Conservation (phyloP, 2,329 filamentous ascomycete species). For the Phyllosticta citrichinensis region DNA sequence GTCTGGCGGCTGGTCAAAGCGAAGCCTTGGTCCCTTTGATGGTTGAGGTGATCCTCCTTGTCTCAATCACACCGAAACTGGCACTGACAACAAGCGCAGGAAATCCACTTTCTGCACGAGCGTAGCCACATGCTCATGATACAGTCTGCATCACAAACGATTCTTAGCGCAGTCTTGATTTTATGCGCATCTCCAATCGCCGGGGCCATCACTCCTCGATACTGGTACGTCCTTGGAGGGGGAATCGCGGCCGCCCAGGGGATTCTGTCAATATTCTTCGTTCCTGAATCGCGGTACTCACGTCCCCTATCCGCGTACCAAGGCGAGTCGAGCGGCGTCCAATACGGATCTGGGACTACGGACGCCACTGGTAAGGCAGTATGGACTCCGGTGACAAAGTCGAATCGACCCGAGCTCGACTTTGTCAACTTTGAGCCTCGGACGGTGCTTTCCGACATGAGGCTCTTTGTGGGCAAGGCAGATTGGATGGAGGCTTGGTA, state of each 20-base stretch:
- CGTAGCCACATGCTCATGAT: constrained; percentile 32
- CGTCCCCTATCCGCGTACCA: constrained; percentile 27
- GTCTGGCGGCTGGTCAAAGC: constrained; percentile 33
- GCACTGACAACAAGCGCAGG: constrained; percentile 21
- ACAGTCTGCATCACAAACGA: constrained; percentile 32
- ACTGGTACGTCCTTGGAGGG: constrained; percentile 36
- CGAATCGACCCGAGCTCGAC: constrained; percentile 23
- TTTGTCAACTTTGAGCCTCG: constrained; percentile 27
- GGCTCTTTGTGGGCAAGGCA: constrained; percentile 29
- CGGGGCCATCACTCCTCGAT: constrained; percentile 29
- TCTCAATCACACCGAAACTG: not conserved
- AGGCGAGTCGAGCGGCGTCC: constrained; percentile 13
- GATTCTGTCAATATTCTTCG: constrained; percentile 28
- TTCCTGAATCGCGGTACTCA: constrained; percentile 36
- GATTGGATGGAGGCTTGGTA: constrained; percentile 29
- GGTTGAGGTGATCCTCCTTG: constrained; percentile 14
- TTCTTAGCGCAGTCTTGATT: constrained; percentile 27
- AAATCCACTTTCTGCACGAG: constrained; percentile 37
- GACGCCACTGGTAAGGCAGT: constrained; percentile 11
- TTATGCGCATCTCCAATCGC: constrained; percentile 36
- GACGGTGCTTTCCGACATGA: constrained; percentile 29
- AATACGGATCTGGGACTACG: constrained; percentile 11
- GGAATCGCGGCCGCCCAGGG: constrained; percentile 25
- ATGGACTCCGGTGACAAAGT: constrained; percentile 12
- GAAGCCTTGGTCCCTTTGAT: constrained; percentile 36